Base-by-base conservation (phyloP, 2,329 filamentous ascomycete genomes). In the Aureobasidium sp. region DNA sequence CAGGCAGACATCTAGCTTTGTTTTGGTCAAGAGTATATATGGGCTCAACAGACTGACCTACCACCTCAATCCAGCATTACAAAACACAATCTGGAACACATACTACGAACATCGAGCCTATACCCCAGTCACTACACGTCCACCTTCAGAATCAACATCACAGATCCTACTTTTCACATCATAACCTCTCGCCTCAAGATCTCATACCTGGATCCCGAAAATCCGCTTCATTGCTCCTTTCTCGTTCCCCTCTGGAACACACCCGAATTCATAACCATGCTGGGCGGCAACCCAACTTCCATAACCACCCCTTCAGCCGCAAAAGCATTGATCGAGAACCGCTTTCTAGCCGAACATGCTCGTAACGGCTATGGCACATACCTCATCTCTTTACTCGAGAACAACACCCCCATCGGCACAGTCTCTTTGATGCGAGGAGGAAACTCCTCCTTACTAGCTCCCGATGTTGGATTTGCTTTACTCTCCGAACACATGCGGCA, bases 181-280 rank as follows among this genome's bases (percentile, higher is more conserved):
- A 55, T 16, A 3, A 55, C 51, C 4, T 27, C 51, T 5, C 51
- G 51, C 51, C 51, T 55, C 16, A 25, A 2, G 8, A 34, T 55
- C 27, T 34, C 51, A 14, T 11, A 55, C 29, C 51, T 55, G 1
- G 16, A 42, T 29, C 51, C 51, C 7, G 21, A 10, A 21, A 44
- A 55, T n/a, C 39, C 39, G 1, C 1, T 8, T 2, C 51, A 55
- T 16, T 44, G 37, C 37, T 6, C 41, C 2, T 44, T 55, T 10
- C 21, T 55, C n/a, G 51, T 45, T 16, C 25, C 27, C 11, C 51
- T 55, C 39, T 55, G 51, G 51, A 55, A 55, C 51, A 55, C 39
- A 11, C 27, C 51, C 27, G 51, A 55, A 36, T 55, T 55, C 39
- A 44, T 45, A 29, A 8, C 51, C 51, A 55, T 55, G 51, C 37